Base-by-base conservation (phyloP, 2,329 filamentous ascomycete genomes). In the Colletotrichum camelliae region DNA sequence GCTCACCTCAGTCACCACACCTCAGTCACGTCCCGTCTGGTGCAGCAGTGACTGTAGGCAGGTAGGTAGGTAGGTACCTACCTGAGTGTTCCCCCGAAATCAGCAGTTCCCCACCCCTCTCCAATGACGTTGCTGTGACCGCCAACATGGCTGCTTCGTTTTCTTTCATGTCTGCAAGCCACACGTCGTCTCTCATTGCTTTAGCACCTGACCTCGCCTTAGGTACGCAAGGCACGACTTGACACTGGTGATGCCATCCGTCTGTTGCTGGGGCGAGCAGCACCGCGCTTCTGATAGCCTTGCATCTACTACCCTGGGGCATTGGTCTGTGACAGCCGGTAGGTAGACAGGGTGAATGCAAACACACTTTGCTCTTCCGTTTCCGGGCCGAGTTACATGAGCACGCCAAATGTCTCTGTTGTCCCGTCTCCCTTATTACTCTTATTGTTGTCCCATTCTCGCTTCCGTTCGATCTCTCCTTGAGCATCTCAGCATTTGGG, bases 121-220 rank as follows among this genome's bases (percentile, higher is more conserved):
- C 70, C 74, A 74, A 76, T 76, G 74, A 76, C 74, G 70, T 76
- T 76, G 37, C 64, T 24, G 74, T 75, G 73, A 73, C 73, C 70
- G 65, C 70, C 70, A 69, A 64, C 57, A 33, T 39, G 67, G 70
- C 35, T 66, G 61, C 48, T 67, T 67, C 62, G 52, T 37, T 62
- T 57, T 43, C 62, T 75, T 64, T 64, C 33, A 58, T 37, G 55
- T 62, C 39, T 55, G 27, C 57, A 70, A 70, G 57, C 67, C 67
- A 70, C 67, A 61, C 13, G 35, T n/a, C 24, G n/a, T 18, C 37
- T 66, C 16, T 52, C 39, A 39, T 29, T 66, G 39, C 27, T 16
- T 52, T 8, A 66, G 18, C 62, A 52, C 6, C 39, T 24, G 52
- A 66, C 62, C 39, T 66, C 24, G n/a, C 37, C 13, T 39, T 8